Evolutionary conservation across 345 rosid species (phyloP).

Genomic region (Streptanthus diversifolius): DNA sequence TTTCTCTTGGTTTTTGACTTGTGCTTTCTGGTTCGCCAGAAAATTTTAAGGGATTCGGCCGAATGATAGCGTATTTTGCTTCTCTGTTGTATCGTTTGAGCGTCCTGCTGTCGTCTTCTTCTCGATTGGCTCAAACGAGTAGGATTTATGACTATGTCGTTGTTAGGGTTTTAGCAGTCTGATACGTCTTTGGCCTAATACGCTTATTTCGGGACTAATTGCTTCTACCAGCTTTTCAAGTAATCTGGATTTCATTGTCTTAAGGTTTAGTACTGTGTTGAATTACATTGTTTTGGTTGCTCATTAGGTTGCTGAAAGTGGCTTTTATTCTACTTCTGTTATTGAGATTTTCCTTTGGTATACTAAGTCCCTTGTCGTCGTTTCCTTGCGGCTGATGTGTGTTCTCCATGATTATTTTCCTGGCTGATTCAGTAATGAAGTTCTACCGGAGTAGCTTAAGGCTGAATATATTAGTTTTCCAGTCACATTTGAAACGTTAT

Average conservation of each 20-base stretch:
- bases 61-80: neutral
- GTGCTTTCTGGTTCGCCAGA: neutral
- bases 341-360: neutral
- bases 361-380: neutral
- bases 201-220: neutral
- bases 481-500: neutral
- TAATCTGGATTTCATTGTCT: neutral
- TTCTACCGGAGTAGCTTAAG: neutral
- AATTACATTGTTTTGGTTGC: constrained; percentile 4
- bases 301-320: neutral
- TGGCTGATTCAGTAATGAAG: constrained; percentile 2
- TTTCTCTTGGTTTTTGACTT: constrained; percentile 21
- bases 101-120: neutral
- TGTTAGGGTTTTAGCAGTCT: constrained; percentile 21
- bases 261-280: constrained; percentile 11
- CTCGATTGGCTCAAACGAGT: constrained; percentile 17
- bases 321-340: neutral
- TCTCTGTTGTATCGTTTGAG: neutral
- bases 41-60: neutral
- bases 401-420: neutral
- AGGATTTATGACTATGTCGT: neutral
- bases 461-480: neutral
- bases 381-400: neutral
- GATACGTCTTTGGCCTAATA: neutral
- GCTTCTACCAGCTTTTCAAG: neutral